Evolutionary conservation across 345 rosid genomes (phyloP).

Genomic region (Theobroma cacao): DNA sequence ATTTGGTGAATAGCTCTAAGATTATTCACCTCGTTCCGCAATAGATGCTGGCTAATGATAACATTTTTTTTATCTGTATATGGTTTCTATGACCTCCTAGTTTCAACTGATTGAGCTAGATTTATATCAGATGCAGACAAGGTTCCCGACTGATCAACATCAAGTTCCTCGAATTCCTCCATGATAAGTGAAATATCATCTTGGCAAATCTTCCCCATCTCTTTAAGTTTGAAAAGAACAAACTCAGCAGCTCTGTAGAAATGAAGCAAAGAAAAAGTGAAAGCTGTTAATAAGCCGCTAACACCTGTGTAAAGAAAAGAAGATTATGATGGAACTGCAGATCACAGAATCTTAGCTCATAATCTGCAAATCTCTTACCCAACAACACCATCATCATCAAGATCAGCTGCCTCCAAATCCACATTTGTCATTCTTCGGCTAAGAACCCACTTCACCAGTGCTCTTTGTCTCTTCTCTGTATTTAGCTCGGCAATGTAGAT

Average conservation of each 20-base stretch:
- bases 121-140: slow-evolving; percentile 14
- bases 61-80: background rate
- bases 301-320: background rate
- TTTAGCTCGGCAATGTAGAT: slow-evolving; percentile 62
- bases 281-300: background rate
- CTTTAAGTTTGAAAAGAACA: slow-evolving; percentile 59
- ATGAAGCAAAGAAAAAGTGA: background rate
- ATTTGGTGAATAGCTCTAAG: background rate
- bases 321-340: background rate
- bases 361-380: slow-evolving; percentile 44
- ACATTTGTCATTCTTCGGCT: slow-evolving; percentile 45
- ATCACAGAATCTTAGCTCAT: background rate
- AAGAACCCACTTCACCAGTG: slow-evolving; percentile 70
- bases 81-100: background rate
- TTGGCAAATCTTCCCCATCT: slow-evolving; percentile 67
- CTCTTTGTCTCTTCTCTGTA: slow-evolving; percentile 59
- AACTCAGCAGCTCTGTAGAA: slow-evolving; percentile 54
- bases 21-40: background rate
- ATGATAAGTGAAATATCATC: slow-evolving; percentile 43
- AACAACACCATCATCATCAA: slow-evolving; percentile 65
- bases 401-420: slow-evolving; percentile 90
- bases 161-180: slow-evolving; percentile 67
- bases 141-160: slow-evolving; percentile 25
- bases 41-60: background rate
- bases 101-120: slow-evolving; percentile 15